phyloP scores from a whole-genome alignment of 2,329 filamentous ascomycete genomes.

The Davidsoniella neocaledoniae region DNA sequence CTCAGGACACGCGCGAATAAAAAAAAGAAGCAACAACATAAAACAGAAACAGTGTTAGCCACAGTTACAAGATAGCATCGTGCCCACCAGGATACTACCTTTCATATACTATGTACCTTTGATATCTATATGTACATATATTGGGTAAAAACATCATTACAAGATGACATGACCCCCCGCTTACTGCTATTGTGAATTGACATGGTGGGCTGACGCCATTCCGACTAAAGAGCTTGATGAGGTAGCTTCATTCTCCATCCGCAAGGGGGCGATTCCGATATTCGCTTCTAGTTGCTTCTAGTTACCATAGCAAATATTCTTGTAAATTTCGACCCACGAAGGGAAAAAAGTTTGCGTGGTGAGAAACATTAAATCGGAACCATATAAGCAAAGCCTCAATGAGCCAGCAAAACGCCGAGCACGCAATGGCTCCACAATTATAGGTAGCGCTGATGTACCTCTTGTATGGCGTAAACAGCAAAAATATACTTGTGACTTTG shows the following conservation, averaged over 20 bases:
- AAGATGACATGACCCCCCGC: too few species aligned
- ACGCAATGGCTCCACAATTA: constrained; percentile 5
- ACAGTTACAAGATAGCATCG: too few species aligned
- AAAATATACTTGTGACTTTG: neutral
- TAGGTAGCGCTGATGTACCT: constrained; percentile 1
- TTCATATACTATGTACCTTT: too few species aligned
- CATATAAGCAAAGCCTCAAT: neutral
- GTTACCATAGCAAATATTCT: neutral
- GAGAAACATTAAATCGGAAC: neutral
- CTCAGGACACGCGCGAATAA: too few species aligned
- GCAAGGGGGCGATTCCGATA: too few species aligned
- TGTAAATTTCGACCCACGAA: too few species aligned
- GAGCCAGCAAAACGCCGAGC: constrained; percentile 1
- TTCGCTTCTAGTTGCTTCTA: too few species aligned
- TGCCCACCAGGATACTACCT: too few species aligned
- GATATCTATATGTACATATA: too few species aligned
- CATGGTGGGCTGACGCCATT: constrained; percentile 12
- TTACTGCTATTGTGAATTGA: neutral
- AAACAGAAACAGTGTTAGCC: too few species aligned
- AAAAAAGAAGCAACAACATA: too few species aligned
- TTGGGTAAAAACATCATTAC: too few species aligned
- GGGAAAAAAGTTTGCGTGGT: neutral
- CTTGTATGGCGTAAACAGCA: neutral
- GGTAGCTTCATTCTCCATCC: neutral
- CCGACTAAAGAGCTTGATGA: neutral